Conservation (phyloP, 2,329 filamentous ascomycete species). For the Phaeosphaeriaceae sp. region DNA sequence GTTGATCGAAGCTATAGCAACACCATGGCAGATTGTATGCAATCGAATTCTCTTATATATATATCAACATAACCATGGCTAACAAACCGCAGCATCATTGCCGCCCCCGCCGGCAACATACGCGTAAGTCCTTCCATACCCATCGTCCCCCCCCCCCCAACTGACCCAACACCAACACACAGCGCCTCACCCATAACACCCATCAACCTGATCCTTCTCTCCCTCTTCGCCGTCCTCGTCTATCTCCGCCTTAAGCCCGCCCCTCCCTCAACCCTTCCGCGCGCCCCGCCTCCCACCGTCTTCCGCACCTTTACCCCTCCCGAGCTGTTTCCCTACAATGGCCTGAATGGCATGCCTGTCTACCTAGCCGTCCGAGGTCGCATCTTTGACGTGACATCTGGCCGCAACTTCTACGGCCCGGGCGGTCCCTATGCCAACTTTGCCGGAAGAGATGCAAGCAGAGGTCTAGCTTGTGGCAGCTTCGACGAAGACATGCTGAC, state of each 20-base stretch:
- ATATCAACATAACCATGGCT: not conserved
- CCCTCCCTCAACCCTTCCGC: slow-evolving; percentile 58
- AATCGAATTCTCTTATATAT: not conserved
- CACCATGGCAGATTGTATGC: slow-evolving; percentile 37
- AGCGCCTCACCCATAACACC: slow-evolving; percentile 64
- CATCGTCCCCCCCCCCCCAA: not conserved
- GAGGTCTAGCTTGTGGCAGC: slow-evolving; percentile 86
- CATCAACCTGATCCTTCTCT: slow-evolving; percentile 66
- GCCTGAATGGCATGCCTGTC: slow-evolving; percentile 73
- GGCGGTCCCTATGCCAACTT: slow-evolving; percentile 97
- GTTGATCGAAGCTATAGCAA: not conserved
- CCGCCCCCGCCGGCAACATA: slow-evolving; percentile 61
- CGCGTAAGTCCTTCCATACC: slow-evolving; percentile 46
- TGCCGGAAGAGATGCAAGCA: slow-evolving; percentile 86
- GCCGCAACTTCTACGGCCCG: slow-evolving; percentile 94
- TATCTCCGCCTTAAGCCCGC: slow-evolving; percentile 66
- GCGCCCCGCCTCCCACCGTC: slow-evolving; percentile 72
- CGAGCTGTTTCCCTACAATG: slow-evolving; percentile 86
- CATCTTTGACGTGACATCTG: slow-evolving; percentile 87
- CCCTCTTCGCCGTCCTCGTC: slow-evolving; percentile 62
- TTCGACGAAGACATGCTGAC: slow-evolving; percentile 97
- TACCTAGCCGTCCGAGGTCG: slow-evolving; percentile 90
- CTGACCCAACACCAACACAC: slow-evolving; percentile 22
- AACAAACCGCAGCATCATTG: slow-evolving; percentile 59
- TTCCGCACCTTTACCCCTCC: slow-evolving; percentile 85